These are phyloP conservation scores for Anthostomella pinea DNA, from an alignment of 2,329 filamentous ascomycete genomes.

Conservation along the genomic window DNA sequence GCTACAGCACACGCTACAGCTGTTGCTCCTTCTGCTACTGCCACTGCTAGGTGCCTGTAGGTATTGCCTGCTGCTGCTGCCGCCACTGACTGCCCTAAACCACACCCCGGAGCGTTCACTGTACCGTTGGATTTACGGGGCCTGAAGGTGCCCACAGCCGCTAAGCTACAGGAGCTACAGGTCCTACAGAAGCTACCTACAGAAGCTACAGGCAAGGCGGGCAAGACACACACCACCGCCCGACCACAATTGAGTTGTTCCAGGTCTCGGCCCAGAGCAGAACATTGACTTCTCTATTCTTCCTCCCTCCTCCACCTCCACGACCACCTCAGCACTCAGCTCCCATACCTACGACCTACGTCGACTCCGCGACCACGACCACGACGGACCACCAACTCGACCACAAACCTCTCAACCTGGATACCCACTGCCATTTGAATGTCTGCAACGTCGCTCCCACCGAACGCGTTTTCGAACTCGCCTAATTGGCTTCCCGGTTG, in stretches of 20 bases:
- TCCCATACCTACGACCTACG: background rate
- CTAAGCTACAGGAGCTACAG: too few species aligned
- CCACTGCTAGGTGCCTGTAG: too few species aligned
- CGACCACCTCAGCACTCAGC: background rate
- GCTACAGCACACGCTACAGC: too few species aligned
- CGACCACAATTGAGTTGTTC: background rate
- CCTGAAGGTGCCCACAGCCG: too few species aligned
- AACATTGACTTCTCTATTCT: background rate
- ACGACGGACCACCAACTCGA: too few species aligned
- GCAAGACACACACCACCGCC: too few species aligned
- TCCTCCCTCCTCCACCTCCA: background rate
- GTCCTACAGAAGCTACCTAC: too few species aligned
- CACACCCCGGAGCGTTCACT: too few species aligned
- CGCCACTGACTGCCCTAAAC: too few species aligned
- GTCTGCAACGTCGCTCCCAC: constrained; percentile 21
- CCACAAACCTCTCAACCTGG: constrained; percentile 11
- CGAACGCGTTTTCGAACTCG: constrained; percentile 24
- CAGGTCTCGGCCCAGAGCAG: constrained; percentile 1
- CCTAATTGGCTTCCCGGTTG: constrained; percentile 20
- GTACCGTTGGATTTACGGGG: too few species aligned
- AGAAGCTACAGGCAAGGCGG: background rate
- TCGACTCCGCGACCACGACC: background rate
- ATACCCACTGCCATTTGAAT: constrained; percentile 23
- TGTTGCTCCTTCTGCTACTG: too few species aligned
- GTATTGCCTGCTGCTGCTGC: too few species aligned